Conservation (phyloP, 768 basidiomycete species). For the Saitozyma sp. region DNA sequence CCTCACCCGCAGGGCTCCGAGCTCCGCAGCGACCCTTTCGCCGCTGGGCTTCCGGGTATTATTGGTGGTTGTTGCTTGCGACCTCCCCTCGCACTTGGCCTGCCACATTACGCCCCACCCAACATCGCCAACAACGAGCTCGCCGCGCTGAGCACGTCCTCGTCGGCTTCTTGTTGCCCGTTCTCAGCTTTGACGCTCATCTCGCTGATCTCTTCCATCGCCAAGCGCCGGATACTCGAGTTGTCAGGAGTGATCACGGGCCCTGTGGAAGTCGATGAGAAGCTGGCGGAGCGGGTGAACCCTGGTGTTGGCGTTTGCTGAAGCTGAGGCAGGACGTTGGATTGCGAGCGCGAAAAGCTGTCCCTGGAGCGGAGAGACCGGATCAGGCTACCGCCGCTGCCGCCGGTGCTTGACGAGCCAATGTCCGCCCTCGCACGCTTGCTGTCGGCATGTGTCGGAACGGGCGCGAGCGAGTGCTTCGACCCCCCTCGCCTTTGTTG, state of each 20-base stretch:
- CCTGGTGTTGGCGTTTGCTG: neutral
- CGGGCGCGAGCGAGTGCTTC: constrained; percentile 9
- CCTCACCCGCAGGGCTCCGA: too few relatives aligned
- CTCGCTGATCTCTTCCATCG: too few relatives aligned
- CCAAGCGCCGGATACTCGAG: neutral
- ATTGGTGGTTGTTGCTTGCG: too few relatives aligned
- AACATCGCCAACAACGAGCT: constrained; percentile 20
- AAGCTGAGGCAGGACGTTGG: neutral
- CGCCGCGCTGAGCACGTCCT: constrained; percentile 20
- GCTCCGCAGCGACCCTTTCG: too few relatives aligned
- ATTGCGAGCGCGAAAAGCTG: constrained; percentile 23
- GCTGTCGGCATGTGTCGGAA: neutral
- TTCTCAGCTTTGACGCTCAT: neutral
- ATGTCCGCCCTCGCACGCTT: neutral
- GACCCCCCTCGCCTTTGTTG: constrained; percentile 1
- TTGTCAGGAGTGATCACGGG: neutral
- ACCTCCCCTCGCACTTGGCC: too few relatives aligned
- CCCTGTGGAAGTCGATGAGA: neutral
- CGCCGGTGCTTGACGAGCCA: constrained; percentile 8
- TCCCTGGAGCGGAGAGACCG: constrained; percentile 13
- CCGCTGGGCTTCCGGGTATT: too few relatives aligned
- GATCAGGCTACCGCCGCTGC: neutral
- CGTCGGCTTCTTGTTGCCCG: constrained; percentile 9
- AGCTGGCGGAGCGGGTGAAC: neutral
- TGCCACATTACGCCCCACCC: constrained; percentile 4